Evolutionary conservation across 768 basidiomycete genomes (phyloP).

Genomic region (Pleurotus tuoliensis): DNA sequence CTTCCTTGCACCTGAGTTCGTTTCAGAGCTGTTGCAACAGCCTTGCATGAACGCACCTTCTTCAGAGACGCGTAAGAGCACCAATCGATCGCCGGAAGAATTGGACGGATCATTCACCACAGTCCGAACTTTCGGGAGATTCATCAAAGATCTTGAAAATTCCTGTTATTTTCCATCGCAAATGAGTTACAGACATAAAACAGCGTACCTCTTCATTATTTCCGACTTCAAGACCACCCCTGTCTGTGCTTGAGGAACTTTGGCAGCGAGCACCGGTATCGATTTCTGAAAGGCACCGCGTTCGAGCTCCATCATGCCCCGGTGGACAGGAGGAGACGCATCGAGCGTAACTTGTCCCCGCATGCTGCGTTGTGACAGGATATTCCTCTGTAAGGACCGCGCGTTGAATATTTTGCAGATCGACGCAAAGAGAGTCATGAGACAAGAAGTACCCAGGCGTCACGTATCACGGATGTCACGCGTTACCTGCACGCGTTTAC

Average conservation of each 20-base stretch:
- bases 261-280: constrained; percentile 64
- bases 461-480: too few relatives aligned
- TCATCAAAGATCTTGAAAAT: constrained; percentile 50
- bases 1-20: constrained; percentile 48
- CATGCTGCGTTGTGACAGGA: constrained; percentile 22
- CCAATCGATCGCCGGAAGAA: constrained; percentile 49
- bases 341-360: constrained; percentile 35
- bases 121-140: constrained; percentile 63
- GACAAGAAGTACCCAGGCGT: too few relatives aligned
- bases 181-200: neutral
- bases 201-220: constrained; percentile 54
- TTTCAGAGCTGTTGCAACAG: constrained; percentile 11
- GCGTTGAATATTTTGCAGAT: neutral
- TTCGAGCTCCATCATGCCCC: constrained; percentile 56
- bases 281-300: constrained; percentile 59
- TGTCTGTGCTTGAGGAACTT: constrained; percentile 55
- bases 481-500: too few relatives aligned
- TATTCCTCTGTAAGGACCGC: neutral
- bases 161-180: constrained; percentile 2
- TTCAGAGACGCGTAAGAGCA: constrained; percentile 59
- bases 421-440: neutral
- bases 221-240: constrained; percentile 52
- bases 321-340: constrained; percentile 36
- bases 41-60: constrained; percentile 44
- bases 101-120: constrained; percentile 51